Evolutionary conservation across 1,139 yeast genomes (phyloP).

Genomic region (Hemisphaericaspora lyxosophila): DNA sequence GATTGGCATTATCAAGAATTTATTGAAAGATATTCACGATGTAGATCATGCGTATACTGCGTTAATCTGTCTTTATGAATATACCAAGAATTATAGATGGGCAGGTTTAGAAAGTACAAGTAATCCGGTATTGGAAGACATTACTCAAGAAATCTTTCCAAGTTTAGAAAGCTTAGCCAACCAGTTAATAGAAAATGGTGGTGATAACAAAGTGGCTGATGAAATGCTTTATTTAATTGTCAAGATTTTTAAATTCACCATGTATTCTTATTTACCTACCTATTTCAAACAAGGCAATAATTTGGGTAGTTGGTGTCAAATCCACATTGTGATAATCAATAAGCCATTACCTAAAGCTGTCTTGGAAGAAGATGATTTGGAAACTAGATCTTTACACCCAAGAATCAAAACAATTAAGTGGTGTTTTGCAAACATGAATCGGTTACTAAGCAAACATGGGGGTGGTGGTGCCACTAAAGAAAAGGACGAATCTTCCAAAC

Average conservation of each 20-base stretch:
- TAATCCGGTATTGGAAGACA: conserved; percentile 48
- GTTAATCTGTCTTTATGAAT: conserved; percentile 54
- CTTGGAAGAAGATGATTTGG: conserved; percentile 36
- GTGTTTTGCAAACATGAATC: conserved; percentile 68
- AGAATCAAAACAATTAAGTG: conserved; percentile 67
- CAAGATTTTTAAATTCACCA: conserved; percentile 64
- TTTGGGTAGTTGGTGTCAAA: conserved; percentile 63
- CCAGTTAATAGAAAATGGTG: conserved; percentile 32
- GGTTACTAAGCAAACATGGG: conserved; percentile 58
- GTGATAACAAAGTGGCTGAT: conserved; percentile 38
- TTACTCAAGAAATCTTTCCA: conserved; percentile 54
- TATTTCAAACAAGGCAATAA: conserved; percentile 53
- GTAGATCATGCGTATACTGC: conserved; percentile 58
- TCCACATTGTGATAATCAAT: conserved; percentile 54
- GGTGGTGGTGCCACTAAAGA: conserved; percentile 45
- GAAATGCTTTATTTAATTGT: conserved; percentile 61
- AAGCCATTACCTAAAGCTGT: conserved; percentile 41
- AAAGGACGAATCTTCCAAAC: conserved; percentile 24
- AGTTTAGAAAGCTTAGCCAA: conserved; percentile 50
- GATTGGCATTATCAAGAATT: conserved; percentile 32
- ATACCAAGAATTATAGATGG: conserved; percentile 59
- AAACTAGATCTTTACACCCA: conserved; percentile 39
- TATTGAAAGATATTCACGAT: conserved; percentile 46
- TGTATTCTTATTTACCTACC: conserved; percentile 56
- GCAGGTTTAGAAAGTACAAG: conserved; percentile 47